phyloP scores from a whole-genome alignment of 192 early-diverging fungal species.

The Thamnidium elegans region DNA sequence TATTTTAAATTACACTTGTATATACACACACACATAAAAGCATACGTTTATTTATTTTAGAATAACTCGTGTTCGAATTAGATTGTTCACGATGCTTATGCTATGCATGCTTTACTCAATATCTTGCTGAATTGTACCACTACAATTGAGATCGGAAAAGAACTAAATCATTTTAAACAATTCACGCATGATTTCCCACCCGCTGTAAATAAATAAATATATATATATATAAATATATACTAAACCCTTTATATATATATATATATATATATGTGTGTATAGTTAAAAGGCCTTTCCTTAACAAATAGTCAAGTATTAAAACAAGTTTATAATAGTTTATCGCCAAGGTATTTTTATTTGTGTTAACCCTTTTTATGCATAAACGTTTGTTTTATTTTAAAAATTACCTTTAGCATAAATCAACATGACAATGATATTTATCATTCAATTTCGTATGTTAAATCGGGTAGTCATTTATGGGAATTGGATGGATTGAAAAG shows the following conservation, averaged over 20 bases:
- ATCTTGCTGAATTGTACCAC: conserved; percentile 55
- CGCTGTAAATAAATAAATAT: conserved; percentile 46
- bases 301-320: conserved; percentile 38
- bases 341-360: conserved; percentile 14
- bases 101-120: conserved; percentile 66
- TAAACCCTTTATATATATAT: too few relatives aligned
- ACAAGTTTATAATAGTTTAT: conserved; percentile 57
- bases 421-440: conserved; percentile 52
- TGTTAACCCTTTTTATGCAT: not conserved
- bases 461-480: conserved; percentile 52
- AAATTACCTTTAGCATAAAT: not conserved
- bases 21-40: too few relatives aligned
- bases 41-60: not conserved
- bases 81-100: conserved; percentile 68
- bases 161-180: conserved; percentile 53
- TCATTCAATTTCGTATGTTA: conserved; percentile 63
- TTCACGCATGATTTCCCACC: conserved; percentile 59
- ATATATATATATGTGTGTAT: not conserved
- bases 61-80: conserved; percentile 28
- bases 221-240: too few relatives aligned
- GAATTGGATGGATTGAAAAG: conserved; percentile 65
- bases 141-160: conserved; percentile 54
- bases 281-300: conserved; percentile 13
- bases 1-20: not conserved
- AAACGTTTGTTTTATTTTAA: not conserved